Base-by-base conservation (phyloP, 2,329 filamentous ascomycete species). In the Aureobasidium vineae region DNA sequence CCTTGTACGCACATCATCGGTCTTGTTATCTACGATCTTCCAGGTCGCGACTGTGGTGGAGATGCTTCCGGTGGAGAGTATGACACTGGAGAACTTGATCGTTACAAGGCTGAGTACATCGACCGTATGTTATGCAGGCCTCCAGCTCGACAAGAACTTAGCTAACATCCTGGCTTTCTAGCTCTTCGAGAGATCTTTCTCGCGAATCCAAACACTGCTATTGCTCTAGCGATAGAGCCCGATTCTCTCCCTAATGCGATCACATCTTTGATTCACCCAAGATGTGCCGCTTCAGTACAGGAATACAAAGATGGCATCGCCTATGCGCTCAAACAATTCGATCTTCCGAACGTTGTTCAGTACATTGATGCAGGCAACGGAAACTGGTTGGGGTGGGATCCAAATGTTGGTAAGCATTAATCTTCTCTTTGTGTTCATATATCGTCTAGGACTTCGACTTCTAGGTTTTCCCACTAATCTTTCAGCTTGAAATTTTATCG, bases 301-400 rank as follows among this genome's bases (percentile, higher is more conserved):
- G 54, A 57, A 43, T 57, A 57, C 38, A 57, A 57, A 57, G 54
- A 57, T 57, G 38, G 54, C 38, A 57, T 57, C 23, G 54, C 54
- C 54, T 57, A 57, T 57, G 38, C 54, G 54, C 54, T 57, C 13
- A 57, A 57, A 43, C 54, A 57, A 43, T 57, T 57, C 54, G 54
- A 57, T 57, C 54, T 57, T 57, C 54, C 54, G 36, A 57, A 57
- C 38, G 54, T 57, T 57, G 54, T 57, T 57, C 38, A 57, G 36
- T 57, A 57, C 38, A 57, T 57, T 31, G 38, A 57, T 57, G 54
- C 38, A 28, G 54, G 54, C 23, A 57, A 57, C 13, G 38, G 54
- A 57, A 57, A 57, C 36, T 57, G 38, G 54, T 31, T 57, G n/a
- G 54, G 54, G 21, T 57, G 38, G 54, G 54, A 57, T 38, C 54